A percentile compares a stretch with the other conserved stretches of the same genome.
These are phyloP conservation scores for Plasmodium berghei DNA, from an alignment of 169 alveolate genomes.

Conservation along the genomic window DNA sequence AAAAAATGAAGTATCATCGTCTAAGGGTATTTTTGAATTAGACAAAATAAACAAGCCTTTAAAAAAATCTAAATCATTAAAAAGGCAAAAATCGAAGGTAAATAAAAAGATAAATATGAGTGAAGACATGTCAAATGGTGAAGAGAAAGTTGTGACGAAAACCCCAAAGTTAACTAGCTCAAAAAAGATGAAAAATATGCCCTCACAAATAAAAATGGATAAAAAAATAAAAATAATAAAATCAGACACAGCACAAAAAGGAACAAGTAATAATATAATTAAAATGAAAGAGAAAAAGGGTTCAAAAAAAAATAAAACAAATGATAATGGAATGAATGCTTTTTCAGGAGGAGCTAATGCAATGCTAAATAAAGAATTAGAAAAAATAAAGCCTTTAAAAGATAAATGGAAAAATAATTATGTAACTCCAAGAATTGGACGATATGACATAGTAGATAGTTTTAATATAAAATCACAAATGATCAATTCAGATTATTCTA, in stretches of 20 bases:
- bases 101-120: slow-evolving; percentile 32
- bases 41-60: slow-evolving; percentile 16
- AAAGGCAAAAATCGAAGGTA: slow-evolving; percentile 48
- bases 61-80: slow-evolving; percentile 48
- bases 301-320: slow-evolving; percentile 22
- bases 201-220: slow-evolving; percentile 45
- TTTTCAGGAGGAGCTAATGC: slow-evolving; percentile 1
- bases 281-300: slow-evolving; percentile 52
- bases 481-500: slow-evolving; percentile 16
- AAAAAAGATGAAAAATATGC: slow-evolving; percentile 27
- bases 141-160: slow-evolving; percentile 44
- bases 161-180: slow-evolving; percentile 23
- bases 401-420: slow-evolving; percentile 54
- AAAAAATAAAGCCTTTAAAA: slow-evolving; percentile 34
- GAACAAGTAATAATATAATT: slow-evolving; percentile 9
- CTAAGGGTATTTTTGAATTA: slow-evolving; percentile 18
- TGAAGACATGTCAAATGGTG: slow-evolving; percentile 23
- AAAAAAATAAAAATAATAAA: slow-evolving; percentile 42
- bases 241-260: slow-evolving; percentile 18
- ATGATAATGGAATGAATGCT: slow-evolving; percentile 6
- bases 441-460: neutral
- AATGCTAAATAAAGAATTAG: slow-evolving; percentile 5
- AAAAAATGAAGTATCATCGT: slow-evolving; percentile 15
- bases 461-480: slow-evolving; percentile 7
- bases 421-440: slow-evolving; percentile 65